A percentile compares a stretch with the other conserved stretches of the same genome.
These are phyloP conservation scores for Amanita exitialis DNA, from an alignment of 768 basidiomycete genomes.

Conservation along the genomic window DNA sequence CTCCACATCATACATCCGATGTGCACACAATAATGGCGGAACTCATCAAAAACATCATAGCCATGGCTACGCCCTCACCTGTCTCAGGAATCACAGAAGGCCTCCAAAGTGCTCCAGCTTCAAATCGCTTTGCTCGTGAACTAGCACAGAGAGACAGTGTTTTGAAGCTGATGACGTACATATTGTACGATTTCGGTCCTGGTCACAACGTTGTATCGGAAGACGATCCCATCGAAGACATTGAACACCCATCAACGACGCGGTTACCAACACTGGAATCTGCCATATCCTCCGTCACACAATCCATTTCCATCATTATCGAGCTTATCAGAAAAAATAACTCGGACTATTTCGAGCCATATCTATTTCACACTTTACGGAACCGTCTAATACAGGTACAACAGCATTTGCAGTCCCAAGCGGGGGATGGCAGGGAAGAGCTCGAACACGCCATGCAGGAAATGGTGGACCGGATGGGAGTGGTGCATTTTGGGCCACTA, in stretches of 20 bases:
- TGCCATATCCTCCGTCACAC: slow-evolving; percentile 69
- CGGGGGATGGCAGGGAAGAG: slow-evolving; percentile 53
- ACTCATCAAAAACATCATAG: slow-evolving; percentile 88
- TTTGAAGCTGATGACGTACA: slow-evolving; percentile 62
- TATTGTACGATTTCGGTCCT: slow-evolving; percentile 54
- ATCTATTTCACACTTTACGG: slow-evolving; percentile 88
- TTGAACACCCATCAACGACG: slow-evolving; percentile 3
- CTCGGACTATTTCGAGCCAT: slow-evolving; percentile 97
- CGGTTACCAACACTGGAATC: slow-evolving; percentile 35
- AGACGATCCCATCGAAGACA: slow-evolving; percentile 15
- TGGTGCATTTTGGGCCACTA: slow-evolving; percentile 84
- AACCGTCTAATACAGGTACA: slow-evolving; percentile 85
- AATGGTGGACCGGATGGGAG: slow-evolving; percentile 76
- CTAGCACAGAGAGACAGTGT: slow-evolving; percentile 68
- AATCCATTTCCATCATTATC: slow-evolving; percentile 82
- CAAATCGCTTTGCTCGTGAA: slow-evolving; percentile 85
- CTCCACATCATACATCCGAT: slow-evolving; percentile 63
- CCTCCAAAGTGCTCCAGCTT: slow-evolving; percentile 60
- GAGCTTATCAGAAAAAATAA: slow-evolving; percentile 97
- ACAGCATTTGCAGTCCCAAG: slow-evolving; percentile 45
- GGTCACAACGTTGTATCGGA: slow-evolving; percentile 9
- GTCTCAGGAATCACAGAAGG: slow-evolving; percentile 64
- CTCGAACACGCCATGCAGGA: slow-evolving; percentile 68
- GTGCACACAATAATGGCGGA: slow-evolving; percentile 85
- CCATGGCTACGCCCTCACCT: slow-evolving; percentile 85